phyloP scores from a whole-genome alignment of 1,139 yeast genomes.

The Entelexis paramagnoliae region DNA sequence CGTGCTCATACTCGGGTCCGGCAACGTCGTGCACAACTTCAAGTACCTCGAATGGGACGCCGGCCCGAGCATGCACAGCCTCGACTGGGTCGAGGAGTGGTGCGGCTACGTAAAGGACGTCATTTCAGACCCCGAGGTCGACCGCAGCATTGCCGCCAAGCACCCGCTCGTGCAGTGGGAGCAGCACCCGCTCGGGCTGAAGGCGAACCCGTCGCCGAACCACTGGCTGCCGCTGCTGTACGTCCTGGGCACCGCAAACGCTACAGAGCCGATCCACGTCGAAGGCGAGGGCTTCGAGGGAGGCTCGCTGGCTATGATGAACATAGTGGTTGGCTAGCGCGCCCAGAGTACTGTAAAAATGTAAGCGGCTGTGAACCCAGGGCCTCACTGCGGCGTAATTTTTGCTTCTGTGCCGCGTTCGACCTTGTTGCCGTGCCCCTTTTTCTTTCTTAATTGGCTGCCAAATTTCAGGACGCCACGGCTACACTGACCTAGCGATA shows the following conservation, averaged over 20 bases:
- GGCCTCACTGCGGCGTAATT: no score
- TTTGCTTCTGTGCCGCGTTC: no score
- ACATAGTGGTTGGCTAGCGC: conserved; percentile 6
- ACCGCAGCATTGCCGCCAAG: conserved; percentile 8
- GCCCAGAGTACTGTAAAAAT: no score
- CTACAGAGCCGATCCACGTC: conserved; percentile 15
- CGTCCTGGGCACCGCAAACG: conserved; percentile 19
- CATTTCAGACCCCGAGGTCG: conserved; percentile 6
- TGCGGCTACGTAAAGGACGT: conserved; percentile 13
- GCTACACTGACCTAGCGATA: no score
- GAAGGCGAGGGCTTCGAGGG: conserved; percentile 10
- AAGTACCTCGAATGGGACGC: conserved; percentile 2
- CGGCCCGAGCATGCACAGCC: neutral
- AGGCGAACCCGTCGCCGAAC: conserved; percentile 21
- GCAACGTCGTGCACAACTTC: conserved; percentile 23
- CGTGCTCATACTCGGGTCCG: conserved; percentile 21
- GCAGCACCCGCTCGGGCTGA: conserved; percentile 16
- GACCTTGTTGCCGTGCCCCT: no score
- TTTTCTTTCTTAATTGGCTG: no score
- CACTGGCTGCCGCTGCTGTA: conserved; percentile 23
- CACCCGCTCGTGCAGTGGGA: conserved; percentile 22
- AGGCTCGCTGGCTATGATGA: conserved; percentile 16
- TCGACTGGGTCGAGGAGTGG: conserved; percentile 18
- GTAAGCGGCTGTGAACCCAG: no score
- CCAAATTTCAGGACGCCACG: no score